Evolutionary conservation across 768 basidiomycete species (phyloP), one percentile per base, ranked within the genome.

Genomic region (Omphalotus guepiniiformis): DNA sequence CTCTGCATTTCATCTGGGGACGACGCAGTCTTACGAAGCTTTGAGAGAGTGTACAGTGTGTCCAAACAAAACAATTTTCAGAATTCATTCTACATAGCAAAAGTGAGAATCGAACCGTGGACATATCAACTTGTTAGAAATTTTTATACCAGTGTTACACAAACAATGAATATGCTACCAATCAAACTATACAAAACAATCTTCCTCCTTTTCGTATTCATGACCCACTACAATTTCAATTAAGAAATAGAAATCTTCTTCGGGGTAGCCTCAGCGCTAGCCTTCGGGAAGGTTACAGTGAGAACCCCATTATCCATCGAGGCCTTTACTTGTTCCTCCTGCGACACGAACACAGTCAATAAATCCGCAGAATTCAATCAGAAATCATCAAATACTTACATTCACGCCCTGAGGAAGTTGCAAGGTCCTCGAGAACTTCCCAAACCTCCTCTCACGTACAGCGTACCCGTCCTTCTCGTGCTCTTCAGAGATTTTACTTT

Each of bases 231-330:
- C n/a, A n/a, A n/a, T n/a, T n/a, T n/a, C n/a, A n/a, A 38, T 68
- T 49, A 72, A 22, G 58, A 52, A 45, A 71, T 63, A 3, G 63
- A 48, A 51, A 73, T 69, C 58, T 62, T 56, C 39, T 21, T 40
- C 19, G 39, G 11, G 6, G 39, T n/a, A 13, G n/a, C 6, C 21
- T 72, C 69, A 13, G 70, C 58, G 6, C 63, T 58, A 16, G 64
- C 59, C 61, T 75, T 79, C 4, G 79, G 79, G 71, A 76, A 80
- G 1, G 72, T 73, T 25, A 81, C 63, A 8, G 65, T 74, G 52
- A 81, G 56, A n/a, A 79, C 52, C 1, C 79, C 79, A 43, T 75
- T 61, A 29, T 78, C 75, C 71, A 80, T 68, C 39, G 64, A 60
- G 0, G 78, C 80, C 54, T 63, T 63, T 44, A 60, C 55, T 1